These are phyloP conservation scores for Pythium chondricola DNA, from an alignment of 352 stramenopile species.

Conservation along the genomic window DNA sequence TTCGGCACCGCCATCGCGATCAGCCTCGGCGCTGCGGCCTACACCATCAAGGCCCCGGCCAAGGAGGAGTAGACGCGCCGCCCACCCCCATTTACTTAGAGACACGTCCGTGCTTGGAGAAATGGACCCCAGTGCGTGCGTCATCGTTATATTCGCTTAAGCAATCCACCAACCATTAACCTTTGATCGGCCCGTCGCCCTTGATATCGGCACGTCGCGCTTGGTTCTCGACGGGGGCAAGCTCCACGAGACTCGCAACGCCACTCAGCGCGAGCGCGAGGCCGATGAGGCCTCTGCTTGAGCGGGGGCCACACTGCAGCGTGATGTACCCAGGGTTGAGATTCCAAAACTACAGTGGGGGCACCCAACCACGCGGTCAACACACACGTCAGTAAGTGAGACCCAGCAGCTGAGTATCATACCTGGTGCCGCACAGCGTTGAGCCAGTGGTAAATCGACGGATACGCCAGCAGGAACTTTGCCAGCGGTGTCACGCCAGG, in stretches of 20 bases:
- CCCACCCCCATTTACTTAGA: neutral
- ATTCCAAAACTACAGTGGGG: constrained; percentile 83
- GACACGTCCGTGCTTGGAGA: no score
- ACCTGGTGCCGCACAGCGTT: constrained; percentile 83
- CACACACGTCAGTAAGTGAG: neutral
- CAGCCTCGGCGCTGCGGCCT: constrained; percentile 15
- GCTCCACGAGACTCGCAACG: constrained; percentile 3
- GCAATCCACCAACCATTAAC: no score
- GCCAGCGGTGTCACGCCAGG: constrained; percentile 66
- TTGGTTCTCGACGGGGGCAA: no score
- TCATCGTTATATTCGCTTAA: no score
- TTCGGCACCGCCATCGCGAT: constrained; percentile 46
- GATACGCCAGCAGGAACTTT: constrained; percentile 94
- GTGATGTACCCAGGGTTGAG: constrained; percentile 85
- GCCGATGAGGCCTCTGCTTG: constrained; percentile 48
- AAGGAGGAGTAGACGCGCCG: constrained; percentile 9
- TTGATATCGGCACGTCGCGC: no score
- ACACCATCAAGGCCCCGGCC: constrained; percentile 12
- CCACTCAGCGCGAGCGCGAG: constrained; percentile 33
- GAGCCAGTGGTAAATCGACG: constrained; percentile 92
- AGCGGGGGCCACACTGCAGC: constrained; percentile 38
- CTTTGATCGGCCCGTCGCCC: no score
- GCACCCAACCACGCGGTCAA: neutral
- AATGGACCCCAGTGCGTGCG: no score
- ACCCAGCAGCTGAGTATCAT: constrained; percentile 3